Percentiles rank a stretch among this genome's conserved stretches.
Evolutionary conservation across 1,139 yeast species (phyloP).

Genomic region (Saccharomyces hybrid): DNA sequence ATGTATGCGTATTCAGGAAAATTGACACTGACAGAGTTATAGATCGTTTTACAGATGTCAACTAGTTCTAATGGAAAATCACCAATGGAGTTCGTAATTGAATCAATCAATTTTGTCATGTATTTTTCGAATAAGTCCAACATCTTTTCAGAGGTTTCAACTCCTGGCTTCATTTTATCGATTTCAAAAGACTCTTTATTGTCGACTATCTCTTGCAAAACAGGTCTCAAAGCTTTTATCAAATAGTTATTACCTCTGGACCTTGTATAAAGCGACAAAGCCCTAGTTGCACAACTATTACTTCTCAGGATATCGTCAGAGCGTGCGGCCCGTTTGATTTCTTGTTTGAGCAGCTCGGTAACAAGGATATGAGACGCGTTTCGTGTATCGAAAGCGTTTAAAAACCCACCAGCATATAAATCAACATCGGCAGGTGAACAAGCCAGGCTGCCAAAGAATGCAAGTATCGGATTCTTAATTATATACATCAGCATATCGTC

Average conservation of each 20-base stretch:
- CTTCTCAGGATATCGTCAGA: constrained; percentile 70
- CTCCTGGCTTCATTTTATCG: constrained; percentile 43
- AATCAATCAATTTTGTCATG: constrained; percentile 51
- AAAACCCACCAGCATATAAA: constrained; percentile 59
- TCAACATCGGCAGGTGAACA: constrained; percentile 68
- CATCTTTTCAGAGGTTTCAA: constrained; percentile 37
- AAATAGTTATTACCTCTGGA: constrained; percentile 57
- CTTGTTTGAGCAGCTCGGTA: constrained; percentile 51
- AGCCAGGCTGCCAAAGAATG: constrained; percentile 35
- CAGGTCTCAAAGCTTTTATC: constrained; percentile 46
- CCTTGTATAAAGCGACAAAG: constrained; percentile 64
- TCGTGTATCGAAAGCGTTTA: constrained; percentile 50
- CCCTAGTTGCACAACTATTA: constrained; percentile 74
- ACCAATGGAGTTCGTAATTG: constrained; percentile 49
- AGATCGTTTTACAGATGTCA: constrained; percentile 66
- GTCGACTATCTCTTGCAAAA: constrained; percentile 44
- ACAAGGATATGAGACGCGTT: constrained; percentile 51
- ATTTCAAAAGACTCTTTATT: constrained; percentile 55
- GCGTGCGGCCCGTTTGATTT: constrained; percentile 51
- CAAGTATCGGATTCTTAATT: constrained; percentile 29
- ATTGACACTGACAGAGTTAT: constrained; percentile 52
- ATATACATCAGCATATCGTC: constrained; percentile 16
- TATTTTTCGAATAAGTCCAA: constrained; percentile 48
- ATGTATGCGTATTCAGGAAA: constrained; percentile 56
- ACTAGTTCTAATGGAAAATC: constrained; percentile 66